Conservation (phyloP, 306 rosid species). For the Castanopsis chinensis region DNA sequence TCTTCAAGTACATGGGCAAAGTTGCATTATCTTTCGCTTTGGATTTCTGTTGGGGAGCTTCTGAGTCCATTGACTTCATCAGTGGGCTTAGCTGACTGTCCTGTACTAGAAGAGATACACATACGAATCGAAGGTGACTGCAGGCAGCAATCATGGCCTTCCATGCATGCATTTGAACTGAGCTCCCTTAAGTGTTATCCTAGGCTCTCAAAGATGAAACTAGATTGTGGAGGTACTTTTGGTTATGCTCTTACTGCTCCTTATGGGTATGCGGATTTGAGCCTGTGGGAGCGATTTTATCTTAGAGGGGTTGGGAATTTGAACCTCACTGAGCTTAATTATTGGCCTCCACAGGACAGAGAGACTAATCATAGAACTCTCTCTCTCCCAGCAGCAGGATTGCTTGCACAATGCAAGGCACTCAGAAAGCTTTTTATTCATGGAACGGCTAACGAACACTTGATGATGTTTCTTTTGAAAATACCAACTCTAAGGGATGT, state of each 20-base stretch:
- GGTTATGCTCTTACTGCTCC: slow-evolving; percentile 18
- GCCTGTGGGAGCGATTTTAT: slow-evolving; percentile 10
- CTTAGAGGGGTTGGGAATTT: background rate
- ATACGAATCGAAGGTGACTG: slow-evolving; percentile 5
- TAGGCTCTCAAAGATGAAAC: slow-evolving; percentile 3
- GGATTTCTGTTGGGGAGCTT: background rate
- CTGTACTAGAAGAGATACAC: background rate
- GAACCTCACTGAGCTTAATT: slow-evolving; percentile 4
- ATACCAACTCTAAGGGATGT: slow-evolving; percentile 11
- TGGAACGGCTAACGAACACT: slow-evolving; percentile 9
- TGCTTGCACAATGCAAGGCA: background rate
- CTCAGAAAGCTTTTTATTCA: slow-evolving; percentile 6
- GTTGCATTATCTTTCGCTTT: background rate
- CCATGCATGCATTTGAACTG: background rate
- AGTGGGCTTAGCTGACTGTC: slow-evolving; percentile 3
- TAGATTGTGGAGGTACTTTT: background rate
- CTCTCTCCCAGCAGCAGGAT: slow-evolving; percentile 13
- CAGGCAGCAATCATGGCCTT: background rate
- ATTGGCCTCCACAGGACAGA: slow-evolving; percentile 2
- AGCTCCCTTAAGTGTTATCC: slow-evolving; percentile 1
- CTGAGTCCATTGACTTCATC: background rate
- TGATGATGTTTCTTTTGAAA: background rate
- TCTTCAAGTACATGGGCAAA: background rate
- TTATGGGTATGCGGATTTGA: background rate
- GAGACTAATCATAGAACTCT: background rate